Base-by-base conservation (phyloP, 139 green algal genomes). In the Coelastrella sp. region DNA sequence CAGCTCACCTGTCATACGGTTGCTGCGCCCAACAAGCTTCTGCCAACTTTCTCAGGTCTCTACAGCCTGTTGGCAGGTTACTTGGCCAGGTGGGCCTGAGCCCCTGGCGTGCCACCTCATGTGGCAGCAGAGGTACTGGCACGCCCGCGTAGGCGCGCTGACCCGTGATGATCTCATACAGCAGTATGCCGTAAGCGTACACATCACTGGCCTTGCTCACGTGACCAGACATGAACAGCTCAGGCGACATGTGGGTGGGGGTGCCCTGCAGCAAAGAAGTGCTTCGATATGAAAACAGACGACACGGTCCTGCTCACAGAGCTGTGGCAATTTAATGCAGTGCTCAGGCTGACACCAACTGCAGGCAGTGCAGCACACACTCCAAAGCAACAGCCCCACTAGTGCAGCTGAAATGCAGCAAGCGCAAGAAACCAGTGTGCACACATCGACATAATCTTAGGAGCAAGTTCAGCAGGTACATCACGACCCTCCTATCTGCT, bases 181-280 rank as follows among this genome's bases (percentile, higher is more conserved):
- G 87, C 56, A 91, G 66, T 15, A 91, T 74, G 56, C 87, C 91
- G 20, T 87, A 93, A 0, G 91, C 78, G 35, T 90, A 93, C 49
- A 93, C 91, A 58, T 93, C 91, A 56, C 63, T 73, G 11, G 86
- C 81, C 35, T 86, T 90, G 72, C 59, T 84, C 14, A 90, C 76
- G n/a, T 85, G 87, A 15, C 87, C 87, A 7, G 76, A 59, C 76
- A 90, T 79, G 60, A 90, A 85, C 20, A 90, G 87, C 87, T 90
- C 87, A 10, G 87, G 87, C 5, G 78, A 82, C 87, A 91, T 91
- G 87, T 91, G 87, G 0, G 79, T 91, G 35, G 78, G 76, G 8
- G 87, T 91, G 65, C 87, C 87, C 87, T 91, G 82, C 65, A 60
- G n/a, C 1, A 70, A 70, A 3, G 4, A 70, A 70, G 12, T 70